A percentile compares a stretch with the other conserved stretches of the same genome.
Evolutionary conservation across 1,284 basidiomycete species (phyloP).

Genomic region (Athelia psychrophila): DNA sequence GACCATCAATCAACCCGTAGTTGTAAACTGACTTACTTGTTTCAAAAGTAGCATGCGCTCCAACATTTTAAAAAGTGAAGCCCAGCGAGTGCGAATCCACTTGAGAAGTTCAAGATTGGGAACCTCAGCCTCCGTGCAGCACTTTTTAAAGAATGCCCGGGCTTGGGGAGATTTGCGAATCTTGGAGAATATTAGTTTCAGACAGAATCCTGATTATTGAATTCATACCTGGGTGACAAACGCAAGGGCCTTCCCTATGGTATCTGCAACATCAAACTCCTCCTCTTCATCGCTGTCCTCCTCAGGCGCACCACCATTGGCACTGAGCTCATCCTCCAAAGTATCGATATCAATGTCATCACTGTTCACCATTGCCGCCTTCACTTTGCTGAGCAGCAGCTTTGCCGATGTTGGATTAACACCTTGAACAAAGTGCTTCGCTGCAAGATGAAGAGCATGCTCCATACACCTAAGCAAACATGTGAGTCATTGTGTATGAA

Average conservation of each 20-base stretch:
- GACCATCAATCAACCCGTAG: not conserved
- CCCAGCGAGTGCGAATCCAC: conserved; percentile 21
- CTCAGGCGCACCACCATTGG: not conserved
- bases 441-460: conserved; percentile 18
- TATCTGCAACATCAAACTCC: conserved; percentile 16
- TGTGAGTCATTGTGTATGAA: not conserved
- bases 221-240: conserved; percentile 19
- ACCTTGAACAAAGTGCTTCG: conserved; percentile 14
- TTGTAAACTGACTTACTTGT: conserved; percentile 11
- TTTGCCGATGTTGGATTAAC: conserved; percentile 10
- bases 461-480: conserved; percentile 20
- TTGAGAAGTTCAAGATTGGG: conserved; percentile 15
- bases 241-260: conserved; percentile 19
- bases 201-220: not conserved
- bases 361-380: not conserved
- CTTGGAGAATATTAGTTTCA: conserved; percentile 9
- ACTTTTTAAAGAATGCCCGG: conserved; percentile 15
- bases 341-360: not conserved
- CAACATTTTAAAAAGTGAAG: conserved; percentile 18
- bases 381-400: conserved; percentile 12
- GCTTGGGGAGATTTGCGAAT: conserved; percentile 22
- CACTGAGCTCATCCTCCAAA: not conserved
- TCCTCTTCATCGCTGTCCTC: conserved; percentile 5
- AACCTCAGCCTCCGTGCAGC: conserved; percentile 12
- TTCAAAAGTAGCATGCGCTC: conserved; percentile 12